These are phyloP conservation scores for Rauvolfia tetraphylla DNA, from an alignment of 257 asterid species.

Conservation along the genomic window DNA sequence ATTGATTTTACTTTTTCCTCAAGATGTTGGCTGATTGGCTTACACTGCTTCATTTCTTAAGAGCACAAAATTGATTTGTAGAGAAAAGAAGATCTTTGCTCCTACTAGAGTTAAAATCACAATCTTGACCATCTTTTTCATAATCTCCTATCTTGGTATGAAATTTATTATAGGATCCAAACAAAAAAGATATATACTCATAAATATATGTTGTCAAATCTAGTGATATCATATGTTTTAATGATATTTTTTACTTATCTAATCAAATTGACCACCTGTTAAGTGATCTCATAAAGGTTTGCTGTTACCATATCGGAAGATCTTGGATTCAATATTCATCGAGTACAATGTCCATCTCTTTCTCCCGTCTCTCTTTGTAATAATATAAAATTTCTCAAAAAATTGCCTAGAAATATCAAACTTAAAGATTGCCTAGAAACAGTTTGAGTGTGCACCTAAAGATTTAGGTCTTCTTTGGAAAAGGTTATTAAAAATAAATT, in stretches of 20 bases:
- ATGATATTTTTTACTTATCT: background rate
- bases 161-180: background rate
- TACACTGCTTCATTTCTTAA: conserved; percentile 34
- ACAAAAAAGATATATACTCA: background rate
- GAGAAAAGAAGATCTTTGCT: conserved; percentile 18
- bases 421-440: background rate
- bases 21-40: conserved; percentile 38
- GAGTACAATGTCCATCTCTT: no score
- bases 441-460: background rate
- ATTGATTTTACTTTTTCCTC: conserved; percentile 29
- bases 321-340: no score
- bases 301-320: no score
- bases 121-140: conserved; percentile 1
- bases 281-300: background rate
- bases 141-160: background rate
- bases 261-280: background rate
- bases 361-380: no score
- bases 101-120: conserved; percentile 7
- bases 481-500: conserved; percentile 3
- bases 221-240: background rate
- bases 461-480: background rate
- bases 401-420: no score
- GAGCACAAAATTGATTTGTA: conserved; percentile 16
- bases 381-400: no score
- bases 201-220: background rate